Evolutionary conservation across 2,329 filamentous ascomycete species (phyloP).

Genomic region (Ophiostoma montium): DNA sequence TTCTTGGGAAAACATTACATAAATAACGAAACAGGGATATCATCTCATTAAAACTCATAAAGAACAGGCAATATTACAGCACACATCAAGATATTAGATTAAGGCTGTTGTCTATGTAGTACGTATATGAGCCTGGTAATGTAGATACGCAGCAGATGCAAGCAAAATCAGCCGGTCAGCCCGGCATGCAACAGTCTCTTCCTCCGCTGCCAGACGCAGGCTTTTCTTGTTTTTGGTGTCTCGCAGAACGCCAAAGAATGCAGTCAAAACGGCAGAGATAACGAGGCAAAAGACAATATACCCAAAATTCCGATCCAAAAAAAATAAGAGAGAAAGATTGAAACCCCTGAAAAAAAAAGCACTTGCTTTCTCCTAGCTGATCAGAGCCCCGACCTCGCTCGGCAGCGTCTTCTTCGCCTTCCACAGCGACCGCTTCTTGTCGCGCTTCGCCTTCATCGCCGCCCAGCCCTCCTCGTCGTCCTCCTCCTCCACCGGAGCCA

Average conservation of each 20-base stretch:
- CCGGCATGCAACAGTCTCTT: not conserved
- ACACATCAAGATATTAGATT: not conserved
- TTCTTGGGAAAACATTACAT: not conserved
- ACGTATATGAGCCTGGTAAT: too few relatives aligned
- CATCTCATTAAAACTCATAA: too few relatives aligned
- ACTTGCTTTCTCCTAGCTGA: conserved; percentile 19
- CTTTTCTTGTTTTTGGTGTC: not conserved
- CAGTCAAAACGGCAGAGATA: not conserved
- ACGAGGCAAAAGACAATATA: not conserved
- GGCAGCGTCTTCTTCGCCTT: conserved; percentile 42
- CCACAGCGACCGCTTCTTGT: conserved; percentile 55
- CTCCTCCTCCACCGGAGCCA: conserved; percentile 27
- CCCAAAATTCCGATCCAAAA: not conserved
- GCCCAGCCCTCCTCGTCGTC: conserved; percentile 55
- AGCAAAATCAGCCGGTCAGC: not conserved
- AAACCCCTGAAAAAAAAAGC: not conserved
- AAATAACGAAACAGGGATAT: not conserved
- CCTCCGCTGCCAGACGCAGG: not conserved
- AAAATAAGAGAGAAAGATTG: not conserved
- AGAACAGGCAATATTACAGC: not conserved
- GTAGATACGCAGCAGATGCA: too few relatives aligned
- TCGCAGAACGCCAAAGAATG: conserved; percentile 10
- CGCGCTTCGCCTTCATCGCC: conserved; percentile 54
- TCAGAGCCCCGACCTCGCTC: conserved; percentile 33
- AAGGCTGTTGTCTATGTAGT: conserved; percentile 1